A percentile compares a stretch with the other conserved stretches of the same genome.
phyloP scores from a whole-genome alignment of 192 early-diverging fungal species.

The Podila clonocystis region DNA sequence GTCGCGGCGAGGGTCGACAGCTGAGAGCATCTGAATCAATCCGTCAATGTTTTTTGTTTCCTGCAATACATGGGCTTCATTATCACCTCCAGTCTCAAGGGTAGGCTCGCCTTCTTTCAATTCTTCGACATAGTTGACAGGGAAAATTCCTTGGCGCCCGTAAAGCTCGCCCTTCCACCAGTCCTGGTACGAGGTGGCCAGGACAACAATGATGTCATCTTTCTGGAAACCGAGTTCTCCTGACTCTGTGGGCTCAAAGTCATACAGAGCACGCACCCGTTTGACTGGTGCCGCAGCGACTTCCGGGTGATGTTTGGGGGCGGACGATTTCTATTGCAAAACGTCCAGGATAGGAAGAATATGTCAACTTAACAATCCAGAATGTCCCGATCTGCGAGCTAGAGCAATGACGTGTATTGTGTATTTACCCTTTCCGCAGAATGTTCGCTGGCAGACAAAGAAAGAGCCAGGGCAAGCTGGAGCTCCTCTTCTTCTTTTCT shows the following conservation, averaged over 20 bases:
- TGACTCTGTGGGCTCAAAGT: slow-evolving; percentile 89
- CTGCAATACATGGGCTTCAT: slow-evolving; percentile 74
- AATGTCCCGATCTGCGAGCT: too few relatives aligned
- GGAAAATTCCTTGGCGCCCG: slow-evolving; percentile 94
- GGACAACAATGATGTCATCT: slow-evolving; percentile 90
- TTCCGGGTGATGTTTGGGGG: slow-evolving; percentile 30
- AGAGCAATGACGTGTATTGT: not conserved
- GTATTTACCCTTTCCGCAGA: slow-evolving; percentile 28
- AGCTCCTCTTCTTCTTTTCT: slow-evolving; percentile 96
- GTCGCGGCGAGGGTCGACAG: slow-evolving; percentile 82
- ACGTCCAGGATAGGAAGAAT: too few relatives aligned
- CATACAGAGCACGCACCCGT: slow-evolving; percentile 92
- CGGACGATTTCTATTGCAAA: slow-evolving; percentile 19
- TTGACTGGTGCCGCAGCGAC: slow-evolving; percentile 63
- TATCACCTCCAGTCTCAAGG: slow-evolving; percentile 65
- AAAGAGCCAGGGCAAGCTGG: slow-evolving; percentile 91
- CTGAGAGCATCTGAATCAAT: slow-evolving; percentile 77
- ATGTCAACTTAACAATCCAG: too few relatives aligned
- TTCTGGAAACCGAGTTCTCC: slow-evolving; percentile 92
- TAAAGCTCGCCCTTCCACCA: slow-evolving; percentile 98
- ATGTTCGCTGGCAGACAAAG: slow-evolving; percentile 75
- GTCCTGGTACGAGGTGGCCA: slow-evolving; percentile 95
- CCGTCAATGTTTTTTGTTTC: slow-evolving; percentile 81
- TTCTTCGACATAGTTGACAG: slow-evolving; percentile 94
- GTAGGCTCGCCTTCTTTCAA: slow-evolving; percentile 67